A percentile compares a stretch with the other conserved stretches of the same genome.
phyloP scores from a whole-genome alignment of 768 basidiomycete genomes.

The Mycena albidolilacea region DNA sequence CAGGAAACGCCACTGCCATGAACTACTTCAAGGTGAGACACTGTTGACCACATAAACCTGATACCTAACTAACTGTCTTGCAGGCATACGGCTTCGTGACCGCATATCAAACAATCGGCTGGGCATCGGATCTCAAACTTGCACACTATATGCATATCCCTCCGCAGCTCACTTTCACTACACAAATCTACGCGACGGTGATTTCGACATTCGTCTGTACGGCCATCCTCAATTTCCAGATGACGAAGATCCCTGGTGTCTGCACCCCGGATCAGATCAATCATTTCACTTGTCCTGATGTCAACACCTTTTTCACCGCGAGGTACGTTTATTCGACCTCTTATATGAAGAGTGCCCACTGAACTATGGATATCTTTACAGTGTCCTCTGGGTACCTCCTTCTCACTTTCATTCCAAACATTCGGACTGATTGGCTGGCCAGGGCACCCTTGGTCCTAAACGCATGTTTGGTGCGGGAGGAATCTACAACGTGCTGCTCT shows the following conservation, averaged over 20 bases:
- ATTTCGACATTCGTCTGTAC: conserved; percentile 49
- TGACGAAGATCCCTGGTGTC: conserved; percentile 49
- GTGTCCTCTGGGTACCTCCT: conserved; percentile 26
- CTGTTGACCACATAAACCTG: too few species aligned
- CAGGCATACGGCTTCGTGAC: conserved; percentile 51
- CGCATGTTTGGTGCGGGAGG: conserved; percentile 51
- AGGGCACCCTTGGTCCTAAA: conserved; percentile 49
- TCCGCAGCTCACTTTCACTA: conserved; percentile 49
- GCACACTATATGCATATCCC: conserved; percentile 53
- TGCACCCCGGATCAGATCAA: conserved; percentile 50
- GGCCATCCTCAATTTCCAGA: conserved; percentile 47
- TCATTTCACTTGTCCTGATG: conserved; percentile 52
- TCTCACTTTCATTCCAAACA: conserved; percentile 10
- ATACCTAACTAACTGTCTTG: not conserved
- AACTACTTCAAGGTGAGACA: conserved; percentile 46
- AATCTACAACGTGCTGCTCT: conserved; percentile 45
- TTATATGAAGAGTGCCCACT: not conserved
- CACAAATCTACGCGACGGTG: conserved; percentile 51
- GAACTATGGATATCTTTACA: not conserved
- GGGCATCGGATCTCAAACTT: conserved; percentile 48
- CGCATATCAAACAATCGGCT: conserved; percentile 45
- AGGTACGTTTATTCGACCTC: conserved; percentile 43
- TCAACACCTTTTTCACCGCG: conserved; percentile 57
- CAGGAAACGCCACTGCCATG: conserved; percentile 52
- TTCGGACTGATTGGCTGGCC: conserved; percentile 12